Evolutionary conservation across 2,329 filamentous ascomycete species (phyloP).

Genomic region (Alternaria incomplexa): DNA sequence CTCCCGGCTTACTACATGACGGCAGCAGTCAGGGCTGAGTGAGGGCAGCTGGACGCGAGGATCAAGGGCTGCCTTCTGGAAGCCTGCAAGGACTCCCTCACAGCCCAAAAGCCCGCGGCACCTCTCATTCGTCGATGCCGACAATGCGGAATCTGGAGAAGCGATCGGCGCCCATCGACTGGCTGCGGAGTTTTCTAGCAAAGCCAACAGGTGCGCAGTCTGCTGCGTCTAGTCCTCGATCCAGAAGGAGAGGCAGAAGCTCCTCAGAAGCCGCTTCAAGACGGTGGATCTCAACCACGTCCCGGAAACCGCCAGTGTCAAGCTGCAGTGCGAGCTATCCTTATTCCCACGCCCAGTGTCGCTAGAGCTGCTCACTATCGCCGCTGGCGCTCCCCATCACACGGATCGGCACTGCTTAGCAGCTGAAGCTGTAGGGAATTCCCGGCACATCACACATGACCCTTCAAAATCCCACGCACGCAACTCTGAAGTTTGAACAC

Average conservation of each 20-base stretch:
- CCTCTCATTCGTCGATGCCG: not conserved
- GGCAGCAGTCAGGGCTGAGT: not conserved
- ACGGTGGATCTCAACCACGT: not conserved
- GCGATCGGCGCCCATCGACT: not conserved
- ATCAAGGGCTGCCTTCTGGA: constrained; percentile 5
- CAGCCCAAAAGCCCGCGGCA: not conserved
- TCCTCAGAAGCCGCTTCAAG: not conserved
- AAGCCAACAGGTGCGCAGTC: not conserved
- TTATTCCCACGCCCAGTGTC: constrained; percentile 1
- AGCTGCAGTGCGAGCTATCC: not conserved
- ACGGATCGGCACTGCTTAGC: constrained; percentile 1
- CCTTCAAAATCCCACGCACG: constrained; percentile 5
- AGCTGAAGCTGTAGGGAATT: not conserved
- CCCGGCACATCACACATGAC: constrained; percentile 2
- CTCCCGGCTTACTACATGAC: not conserved
- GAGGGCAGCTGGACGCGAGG: not conserved
- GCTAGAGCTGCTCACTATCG: not conserved
- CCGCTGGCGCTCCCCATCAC: constrained; percentile 9
- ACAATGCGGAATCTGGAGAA: not conserved
- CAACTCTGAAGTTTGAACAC: not conserved
- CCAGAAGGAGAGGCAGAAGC: not conserved
- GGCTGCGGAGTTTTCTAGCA: not conserved
- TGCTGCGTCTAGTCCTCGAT: constrained; percentile 3
- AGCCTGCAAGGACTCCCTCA: not conserved
- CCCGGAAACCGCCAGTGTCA: constrained; percentile 1